Conservation (phyloP, 176 grass and related monocot genomes). For the Paspalum notatum region DNA sequence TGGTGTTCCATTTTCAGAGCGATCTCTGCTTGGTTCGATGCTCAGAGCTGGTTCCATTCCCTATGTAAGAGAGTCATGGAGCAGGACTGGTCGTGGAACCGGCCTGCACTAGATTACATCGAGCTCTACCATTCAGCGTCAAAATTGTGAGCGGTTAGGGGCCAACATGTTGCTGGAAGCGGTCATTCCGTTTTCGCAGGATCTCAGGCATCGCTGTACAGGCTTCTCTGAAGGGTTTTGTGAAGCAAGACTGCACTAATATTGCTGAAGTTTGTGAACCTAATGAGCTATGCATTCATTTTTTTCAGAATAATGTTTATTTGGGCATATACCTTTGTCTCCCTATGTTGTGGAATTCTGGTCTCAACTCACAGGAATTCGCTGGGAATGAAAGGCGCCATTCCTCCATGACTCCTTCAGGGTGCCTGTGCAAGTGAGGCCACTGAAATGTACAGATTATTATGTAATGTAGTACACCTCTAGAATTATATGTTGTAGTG, state of each 20-base stretch:
- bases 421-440: background rate
- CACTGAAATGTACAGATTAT: background rate
- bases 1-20: constrained; percentile 53
- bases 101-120: constrained; percentile 82
- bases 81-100: constrained; percentile 97
- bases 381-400: background rate
- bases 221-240: background rate
- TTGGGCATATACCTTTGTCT: background rate
- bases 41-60: constrained; percentile 61
- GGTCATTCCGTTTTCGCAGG: background rate
- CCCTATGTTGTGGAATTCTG: background rate
- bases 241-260: background rate
- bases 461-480: background rate
- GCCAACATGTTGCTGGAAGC: background rate
- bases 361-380: background rate
- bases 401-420: background rate
- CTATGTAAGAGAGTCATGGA: constrained; percentile 88
- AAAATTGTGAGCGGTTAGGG: constrained; percentile 27
- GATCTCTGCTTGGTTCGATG: constrained; percentile 67
- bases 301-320: background rate
- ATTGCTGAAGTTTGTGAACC: background rate
- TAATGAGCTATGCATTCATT: background rate
- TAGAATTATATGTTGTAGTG: too few species aligned
- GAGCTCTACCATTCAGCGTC: constrained; percentile 73
- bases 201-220: constrained; percentile 31